Conservation (phyloP, 768 basidiomycete species). For the Auricularia sp. region DNA sequence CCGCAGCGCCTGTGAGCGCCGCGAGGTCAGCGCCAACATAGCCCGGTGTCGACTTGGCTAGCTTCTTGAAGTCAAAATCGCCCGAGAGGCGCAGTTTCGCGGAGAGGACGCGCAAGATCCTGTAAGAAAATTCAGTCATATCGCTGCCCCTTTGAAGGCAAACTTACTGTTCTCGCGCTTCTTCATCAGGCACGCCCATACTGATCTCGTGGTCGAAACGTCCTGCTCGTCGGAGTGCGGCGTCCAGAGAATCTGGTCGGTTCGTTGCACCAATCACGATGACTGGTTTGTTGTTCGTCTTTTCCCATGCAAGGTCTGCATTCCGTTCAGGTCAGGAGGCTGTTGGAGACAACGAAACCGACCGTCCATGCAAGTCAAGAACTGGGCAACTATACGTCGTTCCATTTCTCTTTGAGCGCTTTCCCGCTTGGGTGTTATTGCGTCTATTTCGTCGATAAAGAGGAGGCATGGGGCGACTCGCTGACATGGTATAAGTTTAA, state of each 20-base stretch:
- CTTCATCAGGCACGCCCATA: slow-evolving; percentile 93
- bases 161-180: slow-evolving; percentile 76
- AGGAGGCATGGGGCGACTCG: slow-evolving; percentile 84
- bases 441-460: slow-evolving; percentile 97
- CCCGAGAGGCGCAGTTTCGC: slow-evolving; percentile 76
- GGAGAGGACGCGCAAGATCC: slow-evolving; percentile 81
- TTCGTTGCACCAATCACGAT: slow-evolving; percentile 96
- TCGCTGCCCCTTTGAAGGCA: not conserved
- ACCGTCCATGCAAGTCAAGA: slow-evolving; percentile 99
- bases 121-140: slow-evolving; percentile 21
- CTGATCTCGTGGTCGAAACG: slow-evolving; percentile 96
- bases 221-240: slow-evolving; percentile 86
- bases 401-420: slow-evolving; percentile 99
- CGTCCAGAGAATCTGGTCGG: slow-evolving; percentile 87
- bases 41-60: slow-evolving; percentile 92
- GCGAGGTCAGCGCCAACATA: slow-evolving; percentile 94
- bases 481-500: slow-evolving; percentile 25
- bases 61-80: slow-evolving; percentile 71
- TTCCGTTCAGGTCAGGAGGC: not conserved
- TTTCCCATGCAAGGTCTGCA: slow-evolving; percentile 89
- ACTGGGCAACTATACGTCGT: slow-evolving; percentile 90
- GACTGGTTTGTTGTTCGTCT: slow-evolving; percentile 83
- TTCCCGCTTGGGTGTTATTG: slow-evolving; percentile 94
- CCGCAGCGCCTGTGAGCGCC: slow-evolving; percentile 85
- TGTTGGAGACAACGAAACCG: slow-evolving; percentile 13